These are phyloP conservation scores for Botrytis galanthina DNA, from an alignment of 2,329 filamentous ascomycete genomes.

Conservation along the genomic window DNA sequence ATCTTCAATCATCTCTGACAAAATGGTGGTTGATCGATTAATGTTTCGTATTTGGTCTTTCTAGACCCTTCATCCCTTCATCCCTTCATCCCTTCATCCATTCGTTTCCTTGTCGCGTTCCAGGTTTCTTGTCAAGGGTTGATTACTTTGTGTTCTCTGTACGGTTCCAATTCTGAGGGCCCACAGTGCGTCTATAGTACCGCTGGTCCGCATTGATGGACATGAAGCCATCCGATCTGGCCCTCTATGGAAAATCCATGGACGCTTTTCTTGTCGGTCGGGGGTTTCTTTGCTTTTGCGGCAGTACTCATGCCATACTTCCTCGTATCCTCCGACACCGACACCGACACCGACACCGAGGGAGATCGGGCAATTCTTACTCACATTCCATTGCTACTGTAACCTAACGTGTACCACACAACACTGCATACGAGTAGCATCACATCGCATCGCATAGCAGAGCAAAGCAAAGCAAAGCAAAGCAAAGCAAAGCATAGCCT, in stretches of 20 bases:
- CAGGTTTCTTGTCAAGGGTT: not conserved
- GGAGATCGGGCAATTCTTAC: slow-evolving; percentile 14
- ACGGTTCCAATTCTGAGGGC: not conserved
- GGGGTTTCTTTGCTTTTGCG: slow-evolving; percentile 8
- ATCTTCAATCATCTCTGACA: not conserved
- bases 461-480: not conserved
- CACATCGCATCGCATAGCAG: not conserved
- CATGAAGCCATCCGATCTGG: not conserved
- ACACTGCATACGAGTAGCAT: not conserved
- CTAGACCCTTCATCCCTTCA: not conserved
- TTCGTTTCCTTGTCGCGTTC: not conserved
- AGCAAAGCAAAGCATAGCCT: not conserved
- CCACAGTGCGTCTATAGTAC: slow-evolving; percentile 3
- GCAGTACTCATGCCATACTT: not conserved
- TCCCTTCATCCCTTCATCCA: not conserved
- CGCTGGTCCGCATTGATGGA: slow-evolving; percentile 5
- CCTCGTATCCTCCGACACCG: slow-evolving; percentile 14
- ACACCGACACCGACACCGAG: not conserved
- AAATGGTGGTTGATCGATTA: not conserved
- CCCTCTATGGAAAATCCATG: not conserved
- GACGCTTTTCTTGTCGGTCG: not conserved
- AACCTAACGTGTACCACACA: not conserved
- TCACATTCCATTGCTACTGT: not conserved
- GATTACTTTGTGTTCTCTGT: not conserved
- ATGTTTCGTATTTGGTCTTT: not conserved